These are phyloP conservation scores for Trypanosoma rangeli DNA, from an alignment of 208 protist genomes.

Conservation along the genomic window DNA sequence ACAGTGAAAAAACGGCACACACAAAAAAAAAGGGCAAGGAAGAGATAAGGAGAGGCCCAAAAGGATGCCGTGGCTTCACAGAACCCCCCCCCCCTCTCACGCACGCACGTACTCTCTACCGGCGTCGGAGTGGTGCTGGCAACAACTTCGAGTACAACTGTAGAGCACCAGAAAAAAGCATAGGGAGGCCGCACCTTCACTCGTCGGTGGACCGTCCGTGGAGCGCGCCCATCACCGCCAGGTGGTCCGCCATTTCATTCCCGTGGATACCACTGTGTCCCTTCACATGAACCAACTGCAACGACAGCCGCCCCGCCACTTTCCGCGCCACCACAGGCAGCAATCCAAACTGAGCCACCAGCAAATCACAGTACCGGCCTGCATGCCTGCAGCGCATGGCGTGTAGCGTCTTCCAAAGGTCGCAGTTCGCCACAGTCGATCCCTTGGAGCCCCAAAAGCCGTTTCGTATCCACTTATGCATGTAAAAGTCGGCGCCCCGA, in stretches of 20 bases:
- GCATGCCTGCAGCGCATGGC: constrained; percentile 45
- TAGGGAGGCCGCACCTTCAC: not conserved
- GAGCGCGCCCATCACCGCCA: constrained; percentile 47
- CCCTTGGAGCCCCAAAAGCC: constrained; percentile 49
- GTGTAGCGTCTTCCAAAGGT: constrained; percentile 64
- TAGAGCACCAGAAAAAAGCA: not conserved
- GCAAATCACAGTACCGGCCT: constrained; percentile 40
- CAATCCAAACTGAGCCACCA: constrained; percentile 17
- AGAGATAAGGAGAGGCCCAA: not conserved
- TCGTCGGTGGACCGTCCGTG: not conserved
- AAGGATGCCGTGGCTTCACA: not conserved
- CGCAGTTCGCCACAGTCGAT: constrained; percentile 54
- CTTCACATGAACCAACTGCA: constrained; percentile 56
- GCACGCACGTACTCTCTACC: not conserved
- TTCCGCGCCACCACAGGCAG: not conserved
- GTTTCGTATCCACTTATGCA: constrained; percentile 52
- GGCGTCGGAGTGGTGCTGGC: not conserved
- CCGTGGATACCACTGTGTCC: constrained; percentile 68
- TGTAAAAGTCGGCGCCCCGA: constrained; percentile 54
- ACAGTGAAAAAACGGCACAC: not conserved
- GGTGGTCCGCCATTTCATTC: constrained; percentile 63
- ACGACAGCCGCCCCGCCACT: constrained; percentile 12
- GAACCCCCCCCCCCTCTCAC: not conserved
- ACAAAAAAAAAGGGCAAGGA: not conserved
- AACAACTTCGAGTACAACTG: not conserved